Base-by-base conservation (phyloP, 2,329 filamentous ascomycete species). In the Onygenales sp. region DNA sequence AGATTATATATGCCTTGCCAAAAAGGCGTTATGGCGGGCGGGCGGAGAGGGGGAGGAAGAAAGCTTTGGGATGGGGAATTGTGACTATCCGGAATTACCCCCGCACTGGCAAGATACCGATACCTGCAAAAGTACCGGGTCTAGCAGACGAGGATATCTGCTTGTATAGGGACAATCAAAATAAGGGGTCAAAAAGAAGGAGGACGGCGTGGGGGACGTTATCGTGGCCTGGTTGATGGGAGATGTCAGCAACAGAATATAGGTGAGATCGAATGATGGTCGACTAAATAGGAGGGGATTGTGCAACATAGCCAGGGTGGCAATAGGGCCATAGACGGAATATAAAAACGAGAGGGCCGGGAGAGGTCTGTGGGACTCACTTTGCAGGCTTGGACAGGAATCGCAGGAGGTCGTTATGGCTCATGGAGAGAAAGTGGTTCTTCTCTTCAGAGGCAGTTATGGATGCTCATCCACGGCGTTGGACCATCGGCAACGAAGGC, bases 311-410 rank as follows among this genome's bases (percentile, higher is more conserved):
- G 21, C 21, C 43, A 35, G 39, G 14, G 38, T 56, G 48, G 50
- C 33, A 43, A 38, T 8, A 35, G 13, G 27, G 33, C 17, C 17
- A 17, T 17, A 17, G 17, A 17, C 17, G 17, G 17, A 17, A 17
- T 17, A 17, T 17, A 17, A 17, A 17, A 17, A 17, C 17, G 17
- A 36, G 53, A 45, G 51, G 36, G 53, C 52, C 39, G 32, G 36
- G 27, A 51, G 51, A 39, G 36, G 48, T 35, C 53, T 27, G 52
- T 56, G 56, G 59, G 51, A 77, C 87, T 70, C 76, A 95, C 90
- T 95, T 95, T 73, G 89, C 88, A 70, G 89, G 89, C 80, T 93
- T 93, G 70, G 89, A 94, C 65, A 95, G 83, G 78, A 94, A 93
- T 77, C 89, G 87, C 70, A 95, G 83, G 68, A 94, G 84, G 75